Conservation (phyloP, 441 rosid species). For the Euphorbia celastroides region DNA sequence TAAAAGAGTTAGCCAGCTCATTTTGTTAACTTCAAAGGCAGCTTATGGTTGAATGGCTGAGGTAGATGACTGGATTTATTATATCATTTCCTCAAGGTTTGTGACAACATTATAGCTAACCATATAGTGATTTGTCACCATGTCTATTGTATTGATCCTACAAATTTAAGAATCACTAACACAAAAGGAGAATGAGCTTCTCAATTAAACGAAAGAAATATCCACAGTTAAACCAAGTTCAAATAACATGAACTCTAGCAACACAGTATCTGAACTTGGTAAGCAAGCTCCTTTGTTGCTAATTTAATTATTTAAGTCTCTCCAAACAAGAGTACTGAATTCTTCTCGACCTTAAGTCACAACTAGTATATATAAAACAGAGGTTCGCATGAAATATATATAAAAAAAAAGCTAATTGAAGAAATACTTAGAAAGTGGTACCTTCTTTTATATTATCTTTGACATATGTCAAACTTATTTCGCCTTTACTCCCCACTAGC, state of each 20-base stretch:
- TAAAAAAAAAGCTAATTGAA: constrained; percentile 9
- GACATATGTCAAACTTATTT: constrained; percentile 48
- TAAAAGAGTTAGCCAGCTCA: background rate
- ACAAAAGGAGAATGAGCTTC: background rate
- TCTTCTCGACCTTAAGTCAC: background rate
- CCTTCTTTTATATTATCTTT: constrained; percentile 61
- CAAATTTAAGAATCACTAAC: background rate
- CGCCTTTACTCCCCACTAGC: constrained; percentile 40
- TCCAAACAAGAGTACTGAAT: constrained; percentile 2
- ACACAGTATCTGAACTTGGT: background rate
- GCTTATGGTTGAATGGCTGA: background rate
- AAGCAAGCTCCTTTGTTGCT: too few relatives aligned
- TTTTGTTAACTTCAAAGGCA: background rate
- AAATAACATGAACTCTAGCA: background rate
- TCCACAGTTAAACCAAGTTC: background rate
- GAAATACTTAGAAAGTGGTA: constrained; percentile 17
- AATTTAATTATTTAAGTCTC: background rate
- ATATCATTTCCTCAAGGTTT: background rate
- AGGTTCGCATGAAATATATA: background rate
- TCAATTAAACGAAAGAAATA: background rate
- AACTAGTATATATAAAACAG: constrained; percentile 1
- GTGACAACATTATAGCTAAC: background rate
- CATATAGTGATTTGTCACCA: constrained; percentile 14
- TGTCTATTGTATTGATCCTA: constrained; percentile 31
- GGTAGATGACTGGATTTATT: background rate